Base-by-base conservation (phyloP, 2,329 filamentous ascomycete genomes). In the Aureobasidium sp. region DNA sequence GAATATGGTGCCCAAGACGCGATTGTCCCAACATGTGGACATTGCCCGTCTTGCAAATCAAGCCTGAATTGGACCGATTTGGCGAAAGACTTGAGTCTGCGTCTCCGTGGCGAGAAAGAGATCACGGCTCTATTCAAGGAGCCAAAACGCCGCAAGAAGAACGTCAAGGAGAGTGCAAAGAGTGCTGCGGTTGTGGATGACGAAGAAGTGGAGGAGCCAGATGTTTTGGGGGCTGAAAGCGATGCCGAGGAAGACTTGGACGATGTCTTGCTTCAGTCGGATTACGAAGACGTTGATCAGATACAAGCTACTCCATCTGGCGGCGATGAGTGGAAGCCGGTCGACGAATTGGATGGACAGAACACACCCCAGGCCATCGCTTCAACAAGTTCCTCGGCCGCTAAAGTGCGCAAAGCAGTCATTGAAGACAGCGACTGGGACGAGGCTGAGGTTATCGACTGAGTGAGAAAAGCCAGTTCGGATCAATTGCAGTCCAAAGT, bases 41-140 rank as follows among this genome's bases (percentile, higher is more conserved):
- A 69, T 2, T 97, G 93, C 75, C 90, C 90, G 0, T 76, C 76
- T 22, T 97, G 93, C 70, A 75, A 79, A 1, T 78, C 78, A 0
- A 73, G 78, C 5, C 75, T 91, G 1, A 72, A 79, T 56, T 97
- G 93, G 93, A 79, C 81, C 0, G 83, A 88, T 52, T 84, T 97
- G 76, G 88, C 95, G 77, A 92, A 86, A 70, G 92, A 96, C 71
- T 75, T 96, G 67, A 94, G 83, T 56, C 75, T 96, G 53, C 82
- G 93, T 36, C 78, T 84, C 39, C 82, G 90, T 27, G 91, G 88
- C 0, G 74, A 81, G 61, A 87, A 88, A 62, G 87, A 91, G 66
- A 77, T 92, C 0, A 82, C 86, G 44, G 85, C 85, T 66, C 69
- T 96, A 29, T 79, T 91, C 67, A 89, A 84, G 71, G 76, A 76